phyloP scores from a whole-genome alignment of 2,329 filamentous ascomycete genomes.

The Xylariaceae sp. region DNA sequence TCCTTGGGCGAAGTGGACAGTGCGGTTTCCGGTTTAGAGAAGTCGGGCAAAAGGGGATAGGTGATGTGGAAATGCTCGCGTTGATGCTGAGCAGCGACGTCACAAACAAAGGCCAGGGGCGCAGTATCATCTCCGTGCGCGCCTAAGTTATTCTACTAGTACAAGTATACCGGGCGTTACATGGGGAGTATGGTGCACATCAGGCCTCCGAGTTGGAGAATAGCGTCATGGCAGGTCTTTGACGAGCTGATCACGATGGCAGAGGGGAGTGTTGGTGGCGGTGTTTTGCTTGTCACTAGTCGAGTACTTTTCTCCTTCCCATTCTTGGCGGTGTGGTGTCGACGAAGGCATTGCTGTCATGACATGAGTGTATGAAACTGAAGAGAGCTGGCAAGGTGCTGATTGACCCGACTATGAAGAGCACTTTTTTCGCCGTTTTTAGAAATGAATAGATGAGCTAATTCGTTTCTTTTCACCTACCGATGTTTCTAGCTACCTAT shows the following conservation, averaged over 20 bases:
- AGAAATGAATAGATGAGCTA: constrained; percentile 14
- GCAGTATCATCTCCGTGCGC: constrained; percentile 28
- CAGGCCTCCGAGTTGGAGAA: neutral
- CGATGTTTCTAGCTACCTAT: neutral
- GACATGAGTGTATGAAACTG: constrained; percentile 3
- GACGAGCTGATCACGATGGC: neutral
- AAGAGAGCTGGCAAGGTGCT: neutral
- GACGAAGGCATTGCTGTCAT: neutral
- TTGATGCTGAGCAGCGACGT: constrained; percentile 31
- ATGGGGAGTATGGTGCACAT: neutral
- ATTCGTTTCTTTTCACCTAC: neutral
- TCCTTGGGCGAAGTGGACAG: constrained; percentile 38
- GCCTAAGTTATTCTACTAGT: constrained; percentile 20
- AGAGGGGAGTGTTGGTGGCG: neutral
- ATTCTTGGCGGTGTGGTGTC: neutral
- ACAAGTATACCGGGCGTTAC: neutral
- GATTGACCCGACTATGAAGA: neutral
- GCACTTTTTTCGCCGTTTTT: neutral
- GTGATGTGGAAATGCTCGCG: constrained; percentile 32
- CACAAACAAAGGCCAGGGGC: constrained; percentile 26
- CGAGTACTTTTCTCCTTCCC: neutral
- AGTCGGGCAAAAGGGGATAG: constrained; percentile 32
- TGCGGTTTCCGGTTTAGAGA: constrained; percentile 36
- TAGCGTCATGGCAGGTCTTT: neutral
- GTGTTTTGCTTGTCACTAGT: neutral